A percentile compares a stretch with the other conserved stretches of the same genome.
phyloP scores from a whole-genome alignment of 495 filamentous ascomycete genomes.

The Filosporella fistucella region DNA sequence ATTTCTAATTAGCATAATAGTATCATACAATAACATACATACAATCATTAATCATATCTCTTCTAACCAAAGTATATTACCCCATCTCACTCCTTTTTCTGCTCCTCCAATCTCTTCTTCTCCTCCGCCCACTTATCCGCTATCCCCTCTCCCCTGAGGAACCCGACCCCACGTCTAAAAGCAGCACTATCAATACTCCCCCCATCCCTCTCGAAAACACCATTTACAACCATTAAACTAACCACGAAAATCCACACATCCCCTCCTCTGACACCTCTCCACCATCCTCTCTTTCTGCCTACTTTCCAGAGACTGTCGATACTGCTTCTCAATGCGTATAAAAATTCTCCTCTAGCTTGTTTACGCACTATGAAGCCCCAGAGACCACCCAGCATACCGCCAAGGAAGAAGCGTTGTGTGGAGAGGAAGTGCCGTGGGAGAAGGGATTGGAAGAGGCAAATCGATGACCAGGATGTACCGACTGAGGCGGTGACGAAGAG shows the following conservation, averaged over 20 bases:
- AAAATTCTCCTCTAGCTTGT: constrained; percentile 56
- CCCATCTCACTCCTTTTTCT: constrained; percentile 25
- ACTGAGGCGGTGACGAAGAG: constrained; percentile 73
- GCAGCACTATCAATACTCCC: constrained; percentile 60
- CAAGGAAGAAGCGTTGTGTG: constrained; percentile 80
- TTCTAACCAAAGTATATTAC: too few relatives aligned
- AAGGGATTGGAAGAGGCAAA: constrained; percentile 79
- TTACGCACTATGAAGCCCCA: constrained; percentile 71
- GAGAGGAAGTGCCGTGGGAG: constrained; percentile 73
- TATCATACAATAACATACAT: too few relatives aligned
- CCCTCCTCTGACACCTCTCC: constrained; percentile 73
- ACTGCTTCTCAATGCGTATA: constrained; percentile 68
- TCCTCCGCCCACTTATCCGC: constrained; percentile 18
- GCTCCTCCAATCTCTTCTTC: constrained; percentile 24
- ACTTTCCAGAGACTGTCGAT: constrained; percentile 87
- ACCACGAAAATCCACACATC: constrained; percentile 79
- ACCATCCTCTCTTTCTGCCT: constrained; percentile 77
- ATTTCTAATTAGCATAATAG: too few relatives aligned
- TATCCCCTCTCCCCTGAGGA: constrained; percentile 60
- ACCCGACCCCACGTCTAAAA: constrained; percentile 68
- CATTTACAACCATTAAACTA: constrained; percentile 71
- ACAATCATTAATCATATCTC: too few relatives aligned
- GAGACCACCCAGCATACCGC: constrained; percentile 76
- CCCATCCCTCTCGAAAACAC: constrained; percentile 69
- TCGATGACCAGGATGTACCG: constrained; percentile 77